Percentiles rank a stretch among this genome's conserved stretches.
Conservation (phyloP, 768 basidiomycete species). For the Rhizopogon salebrosus region DNA sequence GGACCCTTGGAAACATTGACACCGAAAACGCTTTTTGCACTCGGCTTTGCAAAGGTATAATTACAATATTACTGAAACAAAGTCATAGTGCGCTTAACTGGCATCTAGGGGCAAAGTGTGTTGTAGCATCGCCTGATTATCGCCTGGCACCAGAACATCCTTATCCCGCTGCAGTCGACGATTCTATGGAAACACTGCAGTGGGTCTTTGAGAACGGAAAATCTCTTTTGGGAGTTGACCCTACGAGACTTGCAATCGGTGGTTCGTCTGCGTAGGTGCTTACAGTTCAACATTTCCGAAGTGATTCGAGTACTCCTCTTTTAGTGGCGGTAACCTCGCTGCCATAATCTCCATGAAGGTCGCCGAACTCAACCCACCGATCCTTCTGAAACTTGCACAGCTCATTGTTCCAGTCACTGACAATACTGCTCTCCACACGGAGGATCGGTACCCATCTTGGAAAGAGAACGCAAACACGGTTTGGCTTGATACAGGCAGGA, state of each 20-base stretch:
- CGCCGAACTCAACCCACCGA: constrained; percentile 38
- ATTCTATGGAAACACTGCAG: constrained; percentile 31
- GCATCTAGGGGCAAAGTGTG: constrained; percentile 25
- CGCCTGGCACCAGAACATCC: constrained; percentile 30
- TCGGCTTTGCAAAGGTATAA: constrained; percentile 22
- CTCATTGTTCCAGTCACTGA: constrained; percentile 74
- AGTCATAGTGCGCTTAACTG: background rate
- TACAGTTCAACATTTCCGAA: background rate
- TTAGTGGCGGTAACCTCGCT: constrained; percentile 69
- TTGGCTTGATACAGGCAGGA: constrained; percentile 56
- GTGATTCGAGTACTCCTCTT: background rate
- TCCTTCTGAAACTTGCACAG: constrained; percentile 55
- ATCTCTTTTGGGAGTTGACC: constrained; percentile 43
- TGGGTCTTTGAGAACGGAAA: constrained; percentile 37
- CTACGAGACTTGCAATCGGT: constrained; percentile 55
- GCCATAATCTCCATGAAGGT: constrained; percentile 67
- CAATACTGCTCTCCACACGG: constrained; percentile 53
- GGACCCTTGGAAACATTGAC: constrained; percentile 66
- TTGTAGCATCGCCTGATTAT: constrained; percentile 28
- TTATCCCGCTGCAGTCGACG: constrained; percentile 30
- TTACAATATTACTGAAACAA: background rate
- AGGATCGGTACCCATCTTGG: constrained; percentile 44
- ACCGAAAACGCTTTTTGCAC: constrained; percentile 56
- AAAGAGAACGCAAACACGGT: constrained; percentile 53
- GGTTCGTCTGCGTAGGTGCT: constrained; percentile 61